Conservation (phyloP, 2,329 filamentous ascomycete genomes). For the Microascus cirrosus region DNA sequence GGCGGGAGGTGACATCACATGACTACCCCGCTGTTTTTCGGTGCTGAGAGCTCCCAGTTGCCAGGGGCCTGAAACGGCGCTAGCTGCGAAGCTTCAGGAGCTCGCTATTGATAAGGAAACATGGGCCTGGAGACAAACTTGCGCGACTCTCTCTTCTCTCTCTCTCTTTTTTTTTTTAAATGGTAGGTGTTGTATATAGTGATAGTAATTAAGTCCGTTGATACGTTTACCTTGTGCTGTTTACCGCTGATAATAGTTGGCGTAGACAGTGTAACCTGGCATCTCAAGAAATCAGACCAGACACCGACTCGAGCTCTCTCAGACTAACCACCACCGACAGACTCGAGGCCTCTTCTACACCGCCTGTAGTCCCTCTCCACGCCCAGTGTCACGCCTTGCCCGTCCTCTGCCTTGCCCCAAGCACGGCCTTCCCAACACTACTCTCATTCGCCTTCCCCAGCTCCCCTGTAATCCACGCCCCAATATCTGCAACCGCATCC, state of each 20-base stretch:
- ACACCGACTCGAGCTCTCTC: neutral
- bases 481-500: conserved; percentile 55
- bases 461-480: conserved; percentile 58
- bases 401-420: conserved; percentile 30
- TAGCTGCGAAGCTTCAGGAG: neutral
- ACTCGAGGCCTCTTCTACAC: too few relatives aligned
- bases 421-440: conserved; percentile 54
- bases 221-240: neutral
- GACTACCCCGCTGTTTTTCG: conserved; percentile 17
- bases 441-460: conserved; percentile 54
- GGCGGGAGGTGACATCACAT: conserved; percentile 24
- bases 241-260: neutral
- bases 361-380: neutral
- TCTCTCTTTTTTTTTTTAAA: too few relatives aligned
- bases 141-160: too few relatives aligned
- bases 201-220: neutral
- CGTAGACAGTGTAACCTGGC: neutral
- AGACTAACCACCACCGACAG: neutral
- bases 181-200: neutral
- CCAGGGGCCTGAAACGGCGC: neutral
- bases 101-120: too few relatives aligned
- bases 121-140: too few relatives aligned
- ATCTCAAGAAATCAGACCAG: too few relatives aligned
- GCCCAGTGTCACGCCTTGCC: neutral
- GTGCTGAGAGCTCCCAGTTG: neutral